Percentiles rank a stretch among this genome's conserved stretches.
phyloP scores from a whole-genome alignment of 1,139 yeast species.

The Cylindricascospora bacillispora region DNA sequence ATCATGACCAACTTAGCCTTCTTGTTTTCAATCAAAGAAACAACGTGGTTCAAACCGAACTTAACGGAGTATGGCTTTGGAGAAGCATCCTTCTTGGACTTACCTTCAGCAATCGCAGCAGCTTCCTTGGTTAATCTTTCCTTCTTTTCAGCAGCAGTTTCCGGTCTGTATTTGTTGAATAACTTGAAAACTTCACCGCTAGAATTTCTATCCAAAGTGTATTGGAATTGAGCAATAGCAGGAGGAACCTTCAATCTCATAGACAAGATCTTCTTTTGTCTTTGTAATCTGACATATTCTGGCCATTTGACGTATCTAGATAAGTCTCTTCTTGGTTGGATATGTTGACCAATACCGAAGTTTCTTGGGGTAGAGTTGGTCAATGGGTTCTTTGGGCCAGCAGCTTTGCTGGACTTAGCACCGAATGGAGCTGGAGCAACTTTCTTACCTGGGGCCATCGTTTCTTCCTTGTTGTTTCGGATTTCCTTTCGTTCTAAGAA shows the following conservation, averaged over 20 bases:
- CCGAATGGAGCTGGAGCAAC: conserved; percentile 88
- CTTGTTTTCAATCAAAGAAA: conserved; percentile 91
- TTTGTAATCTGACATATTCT: conserved; percentile 89
- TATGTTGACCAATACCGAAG: conserved; percentile 91
- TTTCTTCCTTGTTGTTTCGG: no score
- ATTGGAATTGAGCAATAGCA: conserved; percentile 89
- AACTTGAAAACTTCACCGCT: conserved; percentile 94
- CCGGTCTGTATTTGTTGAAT: conserved; percentile 98
- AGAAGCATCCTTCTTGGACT: conserved; percentile 88
- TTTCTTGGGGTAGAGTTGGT: conserved; percentile 80
- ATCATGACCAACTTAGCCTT: conserved; percentile 93
- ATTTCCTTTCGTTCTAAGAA: no score
- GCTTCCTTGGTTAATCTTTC: conserved; percentile 98
- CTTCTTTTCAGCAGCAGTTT: conserved; percentile 92
- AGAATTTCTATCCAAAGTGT: conserved; percentile 94
- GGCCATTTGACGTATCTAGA: conserved; percentile 98
- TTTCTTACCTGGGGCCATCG: conserved; percentile 67
- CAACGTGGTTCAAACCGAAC: conserved; percentile 98
- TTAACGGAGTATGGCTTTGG: conserved; percentile 93
- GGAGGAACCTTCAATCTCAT: conserved; percentile 98
- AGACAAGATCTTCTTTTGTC: conserved; percentile 92
- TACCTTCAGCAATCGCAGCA: conserved; percentile 96
- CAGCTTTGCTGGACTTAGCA: conserved; percentile 34
- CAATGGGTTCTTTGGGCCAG: conserved; percentile 54
- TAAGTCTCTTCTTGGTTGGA: conserved; percentile 94